Base-by-base conservation (phyloP, 495 filamentous ascomycete genomes). In the Annulohypoxylon maeteangense region DNA sequence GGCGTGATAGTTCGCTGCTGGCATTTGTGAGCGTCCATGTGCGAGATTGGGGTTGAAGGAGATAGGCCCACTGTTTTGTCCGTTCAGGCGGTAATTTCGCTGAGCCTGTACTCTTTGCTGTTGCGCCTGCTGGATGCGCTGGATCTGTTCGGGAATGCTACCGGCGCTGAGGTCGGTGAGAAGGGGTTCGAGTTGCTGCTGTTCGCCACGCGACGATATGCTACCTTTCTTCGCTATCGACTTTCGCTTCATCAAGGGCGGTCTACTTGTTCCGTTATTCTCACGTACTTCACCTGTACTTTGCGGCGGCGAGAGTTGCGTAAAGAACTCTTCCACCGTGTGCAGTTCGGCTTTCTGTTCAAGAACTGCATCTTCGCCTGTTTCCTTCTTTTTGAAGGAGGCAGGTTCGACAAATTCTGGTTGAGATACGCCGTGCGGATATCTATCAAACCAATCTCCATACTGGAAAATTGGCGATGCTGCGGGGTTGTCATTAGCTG, bases 401-500 rank as follows among this genome's bases (percentile, higher is more conserved):
- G 89, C 89, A 0, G 93, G 90, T 67, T 94, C 93, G 70, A 94
- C 91, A 80, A 91, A 95, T 78, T 95, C 91, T 8, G 90, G 84
- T 58, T 90, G 86, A 27, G 92, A 92, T 20, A 98, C 92, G 10
- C 95, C 95, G 73, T 95, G 93, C 0, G 95, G 95, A 80, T 98
- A 98, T 70, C 92, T 90, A 75, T 94, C 89, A 75, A 98, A 98
- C 95, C 95, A 99, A 79, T 99, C 95, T 36, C 94, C 94, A 72
- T 98, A 99, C 75, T 98, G 95, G 81, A 97, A 94, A 78, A 97
- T 92, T 11, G 87, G 81, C 20, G 88, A 89, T 40, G 88, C 80
- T 14, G 80, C 61, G 22, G 79, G 76, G 54, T 78, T 85, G 55
- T 87, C 84, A 60, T 81, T 84, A 4, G 83, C 81, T 1, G 82